phyloP scores from a whole-genome alignment of 495 filamentous ascomycete species.

The Filosporella fistucella region DNA sequence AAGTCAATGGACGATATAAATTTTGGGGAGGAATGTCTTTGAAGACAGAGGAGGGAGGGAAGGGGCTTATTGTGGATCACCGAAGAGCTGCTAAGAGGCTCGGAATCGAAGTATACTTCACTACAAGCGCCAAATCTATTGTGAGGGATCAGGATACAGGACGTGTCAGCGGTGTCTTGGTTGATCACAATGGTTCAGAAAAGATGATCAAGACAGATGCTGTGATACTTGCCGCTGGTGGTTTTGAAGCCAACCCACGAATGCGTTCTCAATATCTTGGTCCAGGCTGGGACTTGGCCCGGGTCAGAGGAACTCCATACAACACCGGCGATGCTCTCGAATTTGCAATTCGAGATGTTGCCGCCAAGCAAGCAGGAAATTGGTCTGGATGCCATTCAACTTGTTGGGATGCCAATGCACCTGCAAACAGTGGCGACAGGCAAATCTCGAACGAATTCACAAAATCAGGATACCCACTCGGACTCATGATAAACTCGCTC shows the following conservation, averaged over 20 bases:
- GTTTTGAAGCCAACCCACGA: slow-evolving; percentile 54
- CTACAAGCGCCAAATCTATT: slow-evolving; percentile 37
- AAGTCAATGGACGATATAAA: slow-evolving; percentile 47
- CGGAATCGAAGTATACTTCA: slow-evolving; percentile 39
- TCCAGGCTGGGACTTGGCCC: slow-evolving; percentile 54
- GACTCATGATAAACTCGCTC: slow-evolving; percentile 53
- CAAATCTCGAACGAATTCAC: slow-evolving; percentile 58
- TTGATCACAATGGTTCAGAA: slow-evolving; percentile 28
- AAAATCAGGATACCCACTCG: slow-evolving; percentile 62
- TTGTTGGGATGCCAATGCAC: slow-evolving; percentile 58
- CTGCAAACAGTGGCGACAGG: slow-evolving; percentile 43
- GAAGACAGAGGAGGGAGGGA: slow-evolving; percentile 52
- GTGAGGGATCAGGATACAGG: slow-evolving; percentile 31
- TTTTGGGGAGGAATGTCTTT: slow-evolving; percentile 60
- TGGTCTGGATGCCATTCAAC: slow-evolving; percentile 59
- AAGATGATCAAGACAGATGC: slow-evolving; percentile 31
- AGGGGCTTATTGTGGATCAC: slow-evolving; percentile 48
- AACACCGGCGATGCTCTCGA: slow-evolving; percentile 52
- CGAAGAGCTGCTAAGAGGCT: slow-evolving; percentile 32
- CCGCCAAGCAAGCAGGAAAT: slow-evolving; percentile 46
- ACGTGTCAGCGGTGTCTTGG: slow-evolving; percentile 32
- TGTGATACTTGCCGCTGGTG: slow-evolving; percentile 54
- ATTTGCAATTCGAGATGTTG: slow-evolving; percentile 42
- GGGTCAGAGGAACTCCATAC: slow-evolving; percentile 56
- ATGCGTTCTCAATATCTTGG: slow-evolving; percentile 54